These are phyloP conservation scores for Globisporangium lucens DNA, from an alignment of 352 stramenopile species.

Conservation along the genomic window DNA sequence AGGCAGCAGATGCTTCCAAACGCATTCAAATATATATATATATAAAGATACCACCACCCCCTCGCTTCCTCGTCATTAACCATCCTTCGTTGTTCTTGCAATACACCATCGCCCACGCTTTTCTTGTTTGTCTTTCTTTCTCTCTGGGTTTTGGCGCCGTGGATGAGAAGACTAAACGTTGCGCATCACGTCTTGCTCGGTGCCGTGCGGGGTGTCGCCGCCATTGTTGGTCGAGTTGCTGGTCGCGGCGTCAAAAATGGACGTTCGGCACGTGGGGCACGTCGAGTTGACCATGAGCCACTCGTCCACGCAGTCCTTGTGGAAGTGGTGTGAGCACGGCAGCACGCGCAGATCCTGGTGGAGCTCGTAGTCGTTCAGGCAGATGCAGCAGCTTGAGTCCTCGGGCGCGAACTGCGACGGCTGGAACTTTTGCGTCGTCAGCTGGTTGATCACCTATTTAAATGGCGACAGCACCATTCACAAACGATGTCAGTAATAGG, in stretches of 20 bases:
- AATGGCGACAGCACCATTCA: not conserved
- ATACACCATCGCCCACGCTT: not conserved
- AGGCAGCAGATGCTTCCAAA: not conserved
- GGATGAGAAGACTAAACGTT: constrained; percentile 29
- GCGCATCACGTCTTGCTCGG: constrained; percentile 59
- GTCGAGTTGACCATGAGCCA: constrained; percentile 88
- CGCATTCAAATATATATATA: constrained; percentile 20
- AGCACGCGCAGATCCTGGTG: constrained; percentile 91
- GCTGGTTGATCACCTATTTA: constrained; percentile 58
- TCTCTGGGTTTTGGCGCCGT: not conserved
- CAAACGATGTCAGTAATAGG: not conserved
- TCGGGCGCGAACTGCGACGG: constrained; percentile 65
- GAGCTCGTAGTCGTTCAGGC: constrained; percentile 84
- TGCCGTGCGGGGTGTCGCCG: constrained; percentile 23
- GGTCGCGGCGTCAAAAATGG: constrained; percentile 48
- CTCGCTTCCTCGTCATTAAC: not conserved
- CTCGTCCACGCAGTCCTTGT: constrained; percentile 89
- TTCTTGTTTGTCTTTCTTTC: not conserved
- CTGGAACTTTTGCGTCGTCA: constrained; percentile 58
- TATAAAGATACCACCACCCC: constrained; percentile 7
- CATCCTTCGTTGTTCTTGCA: not conserved
- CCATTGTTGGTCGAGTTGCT: constrained; percentile 15
- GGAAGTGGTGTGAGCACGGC: constrained; percentile 95
- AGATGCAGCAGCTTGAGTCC: constrained; percentile 91
- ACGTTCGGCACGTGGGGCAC: constrained; percentile 85